phyloP scores from a whole-genome alignment of 768 basidiomycete species.

The Lactarius vividus region DNA sequence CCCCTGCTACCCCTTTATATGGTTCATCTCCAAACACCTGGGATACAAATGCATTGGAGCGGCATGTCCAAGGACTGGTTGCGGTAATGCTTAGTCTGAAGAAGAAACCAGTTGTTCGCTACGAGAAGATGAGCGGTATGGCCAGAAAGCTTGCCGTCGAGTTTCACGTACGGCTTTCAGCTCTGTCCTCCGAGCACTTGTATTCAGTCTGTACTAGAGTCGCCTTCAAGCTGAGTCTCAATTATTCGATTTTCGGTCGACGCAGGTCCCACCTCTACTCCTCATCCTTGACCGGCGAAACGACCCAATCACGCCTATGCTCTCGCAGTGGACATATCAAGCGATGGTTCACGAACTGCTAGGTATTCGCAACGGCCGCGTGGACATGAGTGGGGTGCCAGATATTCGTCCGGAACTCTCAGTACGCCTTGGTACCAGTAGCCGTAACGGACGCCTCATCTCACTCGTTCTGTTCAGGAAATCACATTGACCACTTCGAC shows the following conservation, averaged over 20 bases:
- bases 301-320: slow-evolving; percentile 93
- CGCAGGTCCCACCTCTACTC: slow-evolving; percentile 83
- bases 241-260: slow-evolving; percentile 89
- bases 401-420: slow-evolving; percentile 84
- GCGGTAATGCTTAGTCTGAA: slow-evolving; percentile 90
- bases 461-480: slow-evolving; percentile 54
- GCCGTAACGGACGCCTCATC: slow-evolving; percentile 1
- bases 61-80: slow-evolving; percentile 75
- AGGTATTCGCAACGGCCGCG: slow-evolving; percentile 91
- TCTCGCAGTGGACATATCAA: slow-evolving; percentile 99
- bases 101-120: slow-evolving; percentile 93
- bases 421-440: slow-evolving; percentile 43
- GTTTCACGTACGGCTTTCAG: slow-evolving; percentile 58
- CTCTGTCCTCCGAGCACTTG: neutral
- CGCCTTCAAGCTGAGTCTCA: slow-evolving; percentile 75
- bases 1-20: slow-evolving; percentile 60
- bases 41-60: slow-evolving; percentile 70
- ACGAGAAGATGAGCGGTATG: slow-evolving; percentile 90
- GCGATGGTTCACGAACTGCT: slow-evolving; percentile 98
- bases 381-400: slow-evolving; percentile 78
- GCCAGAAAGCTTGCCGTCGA: slow-evolving; percentile 87
- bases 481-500: slow-evolving; percentile 87
- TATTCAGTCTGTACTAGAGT: slow-evolving; percentile 47
- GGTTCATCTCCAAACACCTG: slow-evolving; percentile 71
- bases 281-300: slow-evolving; percentile 93